Conservation (phyloP, 2,329 filamentous ascomycete genomes). For the Diaporthe sp. region DNA sequence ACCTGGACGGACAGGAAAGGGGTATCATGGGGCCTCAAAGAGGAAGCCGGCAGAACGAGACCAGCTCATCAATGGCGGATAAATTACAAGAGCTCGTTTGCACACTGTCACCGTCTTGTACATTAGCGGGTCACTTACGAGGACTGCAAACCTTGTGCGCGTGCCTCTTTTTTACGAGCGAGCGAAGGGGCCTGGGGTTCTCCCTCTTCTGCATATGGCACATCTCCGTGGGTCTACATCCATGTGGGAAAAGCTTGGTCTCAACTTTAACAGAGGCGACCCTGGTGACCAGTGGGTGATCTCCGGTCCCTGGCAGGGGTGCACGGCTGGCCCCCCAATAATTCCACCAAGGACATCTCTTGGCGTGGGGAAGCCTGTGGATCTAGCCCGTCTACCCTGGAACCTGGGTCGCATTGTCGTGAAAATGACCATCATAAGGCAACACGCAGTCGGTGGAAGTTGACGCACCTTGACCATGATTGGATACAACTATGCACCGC, state of each 20-base stretch:
- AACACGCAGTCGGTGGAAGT: too few species aligned
- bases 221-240: slow-evolving; percentile 25
- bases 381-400: not conserved
- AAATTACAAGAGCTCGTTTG: slow-evolving; percentile 15
- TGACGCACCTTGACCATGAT: too few species aligned
- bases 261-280: slow-evolving; percentile 1
- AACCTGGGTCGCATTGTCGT: not conserved
- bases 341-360: slow-evolving; percentile 31
- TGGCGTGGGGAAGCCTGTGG: slow-evolving; percentile 10
- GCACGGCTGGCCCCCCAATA: not conserved
- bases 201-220: not conserved
- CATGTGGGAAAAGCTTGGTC: slow-evolving; percentile 22
- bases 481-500: too few species aligned
- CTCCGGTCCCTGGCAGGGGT: slow-evolving; percentile 32
- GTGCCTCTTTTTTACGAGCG: not conserved
- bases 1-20: slow-evolving; percentile 3
- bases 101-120: not conserved
- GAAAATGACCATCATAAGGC: too few species aligned
- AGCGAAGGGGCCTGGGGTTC: not conserved
- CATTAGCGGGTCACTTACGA: not conserved
- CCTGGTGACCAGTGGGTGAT: slow-evolving; percentile 5
- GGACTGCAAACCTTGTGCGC: not conserved
- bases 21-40: slow-evolving; percentile 1
- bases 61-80: slow-evolving; percentile 14
- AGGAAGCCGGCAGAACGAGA: slow-evolving; percentile 3